Evolutionary conservation across 176 grass and related monocot species (phyloP).

Genomic region (Raddia distichophylla): DNA sequence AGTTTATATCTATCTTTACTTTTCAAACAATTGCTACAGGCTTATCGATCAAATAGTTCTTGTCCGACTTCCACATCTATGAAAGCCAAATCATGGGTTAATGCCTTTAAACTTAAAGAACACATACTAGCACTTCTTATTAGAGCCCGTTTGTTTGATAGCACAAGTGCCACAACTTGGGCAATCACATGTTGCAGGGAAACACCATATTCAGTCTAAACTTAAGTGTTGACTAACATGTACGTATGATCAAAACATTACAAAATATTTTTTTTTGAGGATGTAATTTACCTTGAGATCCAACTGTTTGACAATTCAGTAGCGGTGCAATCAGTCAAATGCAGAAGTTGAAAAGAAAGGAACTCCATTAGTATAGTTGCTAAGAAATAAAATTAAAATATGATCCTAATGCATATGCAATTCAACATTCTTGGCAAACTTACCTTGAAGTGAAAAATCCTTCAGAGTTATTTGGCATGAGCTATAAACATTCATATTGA

Average conservation of each 20-base stretch:
- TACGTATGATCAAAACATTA: conserved; percentile 22
- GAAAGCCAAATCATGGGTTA: background rate
- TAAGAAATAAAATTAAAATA: conserved; percentile 27
- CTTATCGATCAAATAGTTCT: background rate
- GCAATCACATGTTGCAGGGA: background rate
- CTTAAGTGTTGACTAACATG: background rate
- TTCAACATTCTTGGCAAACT: conserved; percentile 32
- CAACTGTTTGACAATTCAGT: conserved; percentile 64
- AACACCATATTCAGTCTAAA: background rate
- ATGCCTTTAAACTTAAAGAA: background rate
- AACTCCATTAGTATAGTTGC: conserved; percentile 41
- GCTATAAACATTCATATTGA: conserved; percentile 76
- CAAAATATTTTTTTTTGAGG: background rate
- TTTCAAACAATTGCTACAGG: background rate
- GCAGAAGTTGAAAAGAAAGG: conserved; percentile 37
- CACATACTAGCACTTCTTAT: background rate
- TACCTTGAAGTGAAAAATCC: conserved; percentile 99
- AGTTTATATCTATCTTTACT: background rate
- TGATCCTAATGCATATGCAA: conserved; percentile 8
- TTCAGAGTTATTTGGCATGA: conserved; percentile 89
- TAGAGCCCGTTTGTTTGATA: background rate
- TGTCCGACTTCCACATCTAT: conserved; percentile 21
- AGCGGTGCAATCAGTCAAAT: conserved; percentile 23
- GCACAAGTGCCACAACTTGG: background rate
- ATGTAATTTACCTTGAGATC: conserved; percentile 83